A percentile compares a stretch with the other conserved stretches of the same genome.
These are phyloP conservation scores for Vigna nakashimae DNA, from an alignment of 306 rosid species.

Conservation along the genomic window DNA sequence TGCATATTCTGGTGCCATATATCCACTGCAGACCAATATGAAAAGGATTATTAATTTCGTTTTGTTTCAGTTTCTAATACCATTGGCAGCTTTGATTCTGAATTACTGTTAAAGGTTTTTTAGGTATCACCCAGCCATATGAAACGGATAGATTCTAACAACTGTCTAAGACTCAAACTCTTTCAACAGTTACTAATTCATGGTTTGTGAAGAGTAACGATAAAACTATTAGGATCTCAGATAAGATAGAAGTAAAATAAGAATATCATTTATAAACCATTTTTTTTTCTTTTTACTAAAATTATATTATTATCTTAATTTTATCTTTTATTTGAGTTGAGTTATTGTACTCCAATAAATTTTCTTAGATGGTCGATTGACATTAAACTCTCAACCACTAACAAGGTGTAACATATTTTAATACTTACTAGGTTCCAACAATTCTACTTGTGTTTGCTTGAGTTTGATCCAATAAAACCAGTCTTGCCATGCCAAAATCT, in stretches of 20 bases:
- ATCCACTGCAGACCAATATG: not conserved
- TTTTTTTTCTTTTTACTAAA: too few species aligned
- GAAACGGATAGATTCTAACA: not conserved
- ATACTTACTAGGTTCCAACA: conserved; percentile 11
- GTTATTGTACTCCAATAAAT: too few species aligned
- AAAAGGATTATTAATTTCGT: not conserved
- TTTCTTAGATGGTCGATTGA: not conserved
- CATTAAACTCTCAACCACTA: not conserved
- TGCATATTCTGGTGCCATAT: not conserved
- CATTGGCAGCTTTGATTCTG: not conserved
- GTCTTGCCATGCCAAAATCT: conserved; percentile 18
- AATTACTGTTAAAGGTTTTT: not conserved
- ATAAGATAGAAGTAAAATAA: too few species aligned
- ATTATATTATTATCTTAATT: too few species aligned
- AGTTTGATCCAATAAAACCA: conserved; percentile 10
- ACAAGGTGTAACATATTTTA: not conserved
- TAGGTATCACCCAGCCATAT: not conserved
- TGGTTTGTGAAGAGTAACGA: not conserved
- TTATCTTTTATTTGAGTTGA: too few species aligned
- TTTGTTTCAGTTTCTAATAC: not conserved
- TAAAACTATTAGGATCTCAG: not conserved
- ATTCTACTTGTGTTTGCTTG: conserved; percentile 12
- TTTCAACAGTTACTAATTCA: not conserved
- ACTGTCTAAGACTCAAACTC: not conserved
- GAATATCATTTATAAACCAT: too few species aligned